These are phyloP conservation scores for Pseudogymnoascus sp. DNA, from an alignment of 2,329 filamentous ascomycete species.

Conservation along the genomic window DNA sequence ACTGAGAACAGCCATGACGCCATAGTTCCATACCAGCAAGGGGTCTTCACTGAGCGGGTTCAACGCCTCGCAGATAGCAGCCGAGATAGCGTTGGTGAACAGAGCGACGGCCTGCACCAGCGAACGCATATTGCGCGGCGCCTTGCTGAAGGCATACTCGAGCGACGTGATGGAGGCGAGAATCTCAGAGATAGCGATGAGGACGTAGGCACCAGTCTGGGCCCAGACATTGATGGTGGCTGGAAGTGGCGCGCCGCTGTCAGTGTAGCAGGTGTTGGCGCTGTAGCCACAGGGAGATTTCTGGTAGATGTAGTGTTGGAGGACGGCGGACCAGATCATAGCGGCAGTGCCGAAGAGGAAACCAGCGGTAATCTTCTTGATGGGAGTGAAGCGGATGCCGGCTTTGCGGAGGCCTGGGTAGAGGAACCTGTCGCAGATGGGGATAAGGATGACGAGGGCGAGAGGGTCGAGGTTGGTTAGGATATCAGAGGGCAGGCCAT, in stretches of 20 bases:
- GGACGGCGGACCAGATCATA: slow-evolving; percentile 48
- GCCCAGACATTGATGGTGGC: slow-evolving; percentile 45
- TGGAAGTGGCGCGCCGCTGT: slow-evolving; percentile 21
- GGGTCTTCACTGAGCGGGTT: slow-evolving; percentile 37
- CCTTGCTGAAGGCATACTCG: slow-evolving; percentile 68
- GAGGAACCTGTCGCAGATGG: slow-evolving; percentile 43
- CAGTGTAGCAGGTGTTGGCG: slow-evolving; percentile 37
- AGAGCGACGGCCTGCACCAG: slow-evolving; percentile 50
- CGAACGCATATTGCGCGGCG: slow-evolving; percentile 59
- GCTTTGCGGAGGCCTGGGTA: slow-evolving; percentile 47
- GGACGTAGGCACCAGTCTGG: slow-evolving; percentile 42
- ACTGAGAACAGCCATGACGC: slow-evolving; percentile 22
- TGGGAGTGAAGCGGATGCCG: slow-evolving; percentile 48
- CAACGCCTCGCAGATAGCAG: slow-evolving; percentile 40
- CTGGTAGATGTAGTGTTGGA: slow-evolving; percentile 53
- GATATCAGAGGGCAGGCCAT: slow-evolving; percentile 52
- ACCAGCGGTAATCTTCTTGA: slow-evolving; percentile 49
- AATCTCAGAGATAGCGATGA: slow-evolving; percentile 52
- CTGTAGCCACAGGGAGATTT: slow-evolving; percentile 44
- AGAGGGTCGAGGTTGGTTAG: slow-evolving; percentile 52
- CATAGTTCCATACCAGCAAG: slow-evolving; percentile 32
- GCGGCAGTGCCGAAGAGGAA: slow-evolving; percentile 44
- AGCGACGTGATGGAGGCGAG: slow-evolving; percentile 60
- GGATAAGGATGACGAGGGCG: slow-evolving; percentile 49
- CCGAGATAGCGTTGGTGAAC: slow-evolving; percentile 50